A percentile compares a stretch with the other conserved stretches of the same genome.
These are phyloP conservation scores for Starmerella gropengiesseri DNA, from an alignment of 805 yeast genomes.

Conservation along the genomic window DNA sequence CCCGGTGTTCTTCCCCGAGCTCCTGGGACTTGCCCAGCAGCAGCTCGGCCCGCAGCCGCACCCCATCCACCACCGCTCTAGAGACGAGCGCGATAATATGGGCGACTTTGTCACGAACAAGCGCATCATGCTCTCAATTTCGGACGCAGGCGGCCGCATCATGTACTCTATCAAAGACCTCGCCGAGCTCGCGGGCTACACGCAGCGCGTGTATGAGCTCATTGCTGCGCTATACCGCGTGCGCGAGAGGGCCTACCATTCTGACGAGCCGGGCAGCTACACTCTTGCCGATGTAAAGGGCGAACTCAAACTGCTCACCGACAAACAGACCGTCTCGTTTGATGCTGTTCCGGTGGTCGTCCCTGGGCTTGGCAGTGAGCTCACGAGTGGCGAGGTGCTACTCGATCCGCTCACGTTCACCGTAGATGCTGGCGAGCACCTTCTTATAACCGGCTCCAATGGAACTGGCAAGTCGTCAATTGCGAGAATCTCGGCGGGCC, in stretches of 20 bases:
- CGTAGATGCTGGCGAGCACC: constrained; percentile 51
- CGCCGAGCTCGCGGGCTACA: constrained; percentile 81
- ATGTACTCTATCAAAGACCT: constrained; percentile 92
- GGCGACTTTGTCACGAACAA: constrained; percentile 83
- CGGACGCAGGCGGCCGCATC: constrained; percentile 89
- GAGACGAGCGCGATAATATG: constrained; percentile 41
- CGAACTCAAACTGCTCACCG: constrained; percentile 57
- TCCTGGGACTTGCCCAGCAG: constrained; percentile 22
- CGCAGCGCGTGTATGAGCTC: constrained; percentile 71
- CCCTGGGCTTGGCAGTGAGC: constrained; percentile 38
- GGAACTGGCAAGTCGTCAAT: constrained; percentile 87
- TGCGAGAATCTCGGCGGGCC: constrained; percentile 69
- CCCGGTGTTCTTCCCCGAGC: constrained; percentile 62
- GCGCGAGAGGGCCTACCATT: constrained; percentile 42
- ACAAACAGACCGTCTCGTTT: constrained; percentile 68
- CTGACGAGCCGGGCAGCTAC: constrained; percentile 18
- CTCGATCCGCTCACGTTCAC: constrained; percentile 54
- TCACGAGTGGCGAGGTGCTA: constrained; percentile 42
- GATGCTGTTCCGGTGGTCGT: constrained; percentile 74
- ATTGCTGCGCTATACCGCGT: constrained; percentile 71
- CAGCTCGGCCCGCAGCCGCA: neutral
- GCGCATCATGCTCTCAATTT: constrained; percentile 76
- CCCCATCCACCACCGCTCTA: neutral
- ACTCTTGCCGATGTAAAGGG: constrained; percentile 53
- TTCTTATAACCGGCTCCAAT: constrained; percentile 74